Percentiles rank a stretch among this genome's conserved stretches.
These are phyloP conservation scores for Boletus reticulatus DNA, from an alignment of 768 basidiomycete species.

Conservation along the genomic window DNA sequence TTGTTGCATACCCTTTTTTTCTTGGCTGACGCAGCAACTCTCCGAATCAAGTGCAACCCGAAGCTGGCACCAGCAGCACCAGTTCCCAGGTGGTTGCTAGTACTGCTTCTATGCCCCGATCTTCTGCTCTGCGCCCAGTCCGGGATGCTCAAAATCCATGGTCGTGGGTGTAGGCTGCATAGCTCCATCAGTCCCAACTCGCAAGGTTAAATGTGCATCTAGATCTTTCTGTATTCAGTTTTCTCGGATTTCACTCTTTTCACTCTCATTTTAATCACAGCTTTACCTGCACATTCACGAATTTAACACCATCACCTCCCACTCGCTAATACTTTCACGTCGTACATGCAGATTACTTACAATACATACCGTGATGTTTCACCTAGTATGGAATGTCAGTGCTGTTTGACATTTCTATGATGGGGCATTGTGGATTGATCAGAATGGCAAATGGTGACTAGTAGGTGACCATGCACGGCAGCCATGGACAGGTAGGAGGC, in stretches of 20 bases:
- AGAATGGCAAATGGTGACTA: slow-evolving; percentile 30
- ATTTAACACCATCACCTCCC: not conserved
- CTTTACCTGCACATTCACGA: not conserved
- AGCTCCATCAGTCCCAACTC: not conserved
- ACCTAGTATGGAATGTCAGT: not conserved
- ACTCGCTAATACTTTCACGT: not conserved
- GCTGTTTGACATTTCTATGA: not conserved
- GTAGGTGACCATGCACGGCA: slow-evolving; percentile 28
- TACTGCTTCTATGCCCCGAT: not conserved
- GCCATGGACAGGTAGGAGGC: slow-evolving; percentile 21
- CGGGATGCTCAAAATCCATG: not conserved
- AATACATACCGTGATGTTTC: not conserved
- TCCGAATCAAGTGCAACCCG: not conserved
- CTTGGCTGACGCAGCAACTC: not conserved
- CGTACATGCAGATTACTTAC: not conserved
- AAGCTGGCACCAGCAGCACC: not conserved
- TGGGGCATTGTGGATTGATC: slow-evolving; percentile 23
- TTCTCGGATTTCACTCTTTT: not conserved
- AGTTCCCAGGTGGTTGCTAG: not conserved
- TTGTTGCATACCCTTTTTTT: not conserved
- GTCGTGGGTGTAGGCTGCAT: not conserved
- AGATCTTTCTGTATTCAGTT: not conserved
- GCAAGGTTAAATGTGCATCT: not conserved
- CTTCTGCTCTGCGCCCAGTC: not conserved
- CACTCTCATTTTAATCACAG: not conserved